Percentiles rank a stretch among this genome's conserved stretches.
Evolutionary conservation across 2,329 filamentous ascomycete species (phyloP).

Genomic region (Emmonsia crescens): DNA sequence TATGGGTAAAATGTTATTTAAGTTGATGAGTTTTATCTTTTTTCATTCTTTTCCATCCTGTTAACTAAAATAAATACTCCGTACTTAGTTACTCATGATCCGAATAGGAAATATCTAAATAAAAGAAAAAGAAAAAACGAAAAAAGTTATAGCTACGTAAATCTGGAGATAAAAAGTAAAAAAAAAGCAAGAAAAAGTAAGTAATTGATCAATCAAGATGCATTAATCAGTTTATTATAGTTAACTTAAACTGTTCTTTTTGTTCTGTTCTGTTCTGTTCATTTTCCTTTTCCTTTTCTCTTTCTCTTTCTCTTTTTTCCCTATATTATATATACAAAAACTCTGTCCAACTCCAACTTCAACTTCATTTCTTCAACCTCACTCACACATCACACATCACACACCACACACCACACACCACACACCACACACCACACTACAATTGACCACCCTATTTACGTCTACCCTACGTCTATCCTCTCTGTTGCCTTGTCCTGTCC

Average conservation of each 20-base stretch:
- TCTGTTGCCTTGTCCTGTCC: background rate
- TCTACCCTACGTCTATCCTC: too few species aligned
- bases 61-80: too few species aligned
- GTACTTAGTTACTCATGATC: background rate
- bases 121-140: background rate
- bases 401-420: background rate
- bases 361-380: background rate
- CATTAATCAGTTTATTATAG: conserved; percentile 3
- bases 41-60: too few species aligned
- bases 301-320: background rate
- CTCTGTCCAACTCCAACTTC: background rate
- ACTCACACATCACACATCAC: too few species aligned
- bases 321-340: background rate
- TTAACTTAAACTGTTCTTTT: background rate
- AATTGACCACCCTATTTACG: background rate
- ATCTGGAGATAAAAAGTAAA: background rate
- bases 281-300: background rate
- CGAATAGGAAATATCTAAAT: conserved; percentile 3
- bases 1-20: too few species aligned
- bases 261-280: background rate
- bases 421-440: background rate
- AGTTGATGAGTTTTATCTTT: too few species aligned
- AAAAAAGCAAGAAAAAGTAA: conserved; percentile 1
- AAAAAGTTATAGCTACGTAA: too few species aligned
- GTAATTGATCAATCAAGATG: background rate